A percentile compares a stretch with the other conserved stretches of the same genome.
Conservation (phyloP, 2,329 filamentous ascomycete genomes). For the Triangularia setosa region DNA sequence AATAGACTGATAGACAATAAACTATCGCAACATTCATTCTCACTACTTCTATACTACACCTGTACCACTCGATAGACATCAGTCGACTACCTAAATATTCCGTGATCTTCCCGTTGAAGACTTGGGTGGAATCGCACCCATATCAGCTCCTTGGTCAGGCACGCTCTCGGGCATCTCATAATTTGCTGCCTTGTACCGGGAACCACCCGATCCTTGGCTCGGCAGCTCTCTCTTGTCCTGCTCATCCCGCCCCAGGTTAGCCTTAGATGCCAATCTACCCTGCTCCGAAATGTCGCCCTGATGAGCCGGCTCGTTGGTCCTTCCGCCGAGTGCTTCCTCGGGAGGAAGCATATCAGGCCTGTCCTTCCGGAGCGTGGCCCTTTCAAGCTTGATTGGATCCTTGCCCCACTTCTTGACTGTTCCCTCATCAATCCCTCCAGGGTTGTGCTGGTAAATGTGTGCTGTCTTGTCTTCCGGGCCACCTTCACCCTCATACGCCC, state of each 20-base stretch:
- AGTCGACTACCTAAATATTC: not conserved
- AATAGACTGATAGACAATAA: not conserved
- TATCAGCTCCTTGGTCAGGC: conserved; percentile 40
- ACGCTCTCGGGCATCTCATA: conserved; percentile 41
- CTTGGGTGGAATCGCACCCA: conserved; percentile 39
- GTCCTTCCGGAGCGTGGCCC: not conserved
- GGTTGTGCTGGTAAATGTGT: conserved; percentile 19
- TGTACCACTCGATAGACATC: not conserved
- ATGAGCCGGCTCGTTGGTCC: conserved; percentile 7
- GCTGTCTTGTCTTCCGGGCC: conserved; percentile 40
- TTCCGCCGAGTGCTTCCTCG: conserved; percentile 25
- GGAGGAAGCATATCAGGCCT: conserved; percentile 12
- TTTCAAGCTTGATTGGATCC: conserved; percentile 7
- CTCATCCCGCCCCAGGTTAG: conserved; percentile 36
- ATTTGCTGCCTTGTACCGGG: conserved; percentile 38
- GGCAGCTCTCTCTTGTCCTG: conserved; percentile 29
- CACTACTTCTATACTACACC: not conserved
- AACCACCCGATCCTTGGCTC: conserved; percentile 27
- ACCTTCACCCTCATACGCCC: conserved; percentile 42
- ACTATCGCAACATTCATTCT: not conserved
- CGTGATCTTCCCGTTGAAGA: conserved; percentile 36
- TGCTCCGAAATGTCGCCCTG: conserved; percentile 30
- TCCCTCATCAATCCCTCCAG: conserved; percentile 14
- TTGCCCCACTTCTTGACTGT: conserved; percentile 13
- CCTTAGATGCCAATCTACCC: conserved; percentile 36